Conservation (phyloP, 139 green algal genomes). For the Coelastrella sp. region DNA sequence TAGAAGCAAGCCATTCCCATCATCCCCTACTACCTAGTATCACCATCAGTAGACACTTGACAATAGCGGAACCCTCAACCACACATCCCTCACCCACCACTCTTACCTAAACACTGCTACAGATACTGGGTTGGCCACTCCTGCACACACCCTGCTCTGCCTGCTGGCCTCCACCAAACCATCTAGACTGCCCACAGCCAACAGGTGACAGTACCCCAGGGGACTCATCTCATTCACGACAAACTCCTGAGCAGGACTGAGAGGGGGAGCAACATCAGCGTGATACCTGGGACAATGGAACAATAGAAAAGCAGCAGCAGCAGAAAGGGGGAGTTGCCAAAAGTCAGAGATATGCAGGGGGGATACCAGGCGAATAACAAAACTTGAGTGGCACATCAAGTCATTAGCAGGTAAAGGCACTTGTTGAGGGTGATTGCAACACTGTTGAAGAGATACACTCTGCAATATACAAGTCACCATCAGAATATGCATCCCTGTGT, state of each 20-base stretch:
- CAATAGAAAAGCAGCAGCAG: slow-evolving; percentile 4
- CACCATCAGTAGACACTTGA: neutral
- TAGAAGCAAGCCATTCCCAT: no score
- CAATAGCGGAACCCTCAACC: neutral
- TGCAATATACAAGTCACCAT: no score
- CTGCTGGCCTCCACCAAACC: slow-evolving; percentile 73
- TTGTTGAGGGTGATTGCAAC: no score
- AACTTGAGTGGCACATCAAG: no score
- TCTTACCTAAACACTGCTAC: slow-evolving; percentile 59
- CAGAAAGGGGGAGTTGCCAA: neutral
- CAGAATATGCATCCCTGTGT: no score
- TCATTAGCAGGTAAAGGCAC: no score
- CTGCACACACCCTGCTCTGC: slow-evolving; percentile 69
- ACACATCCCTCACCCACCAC: neutral
- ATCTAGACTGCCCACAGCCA: slow-evolving; percentile 58
- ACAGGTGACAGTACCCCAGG: slow-evolving; percentile 62
- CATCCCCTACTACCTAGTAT: no score
- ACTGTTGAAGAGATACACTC: no score
- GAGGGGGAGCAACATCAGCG: slow-evolving; percentile 63
- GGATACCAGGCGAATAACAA: no score
- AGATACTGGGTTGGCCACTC: slow-evolving; percentile 59
- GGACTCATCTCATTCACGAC: slow-evolving; percentile 56
- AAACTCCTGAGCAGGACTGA: slow-evolving; percentile 46
- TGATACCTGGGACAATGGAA: slow-evolving; percentile 39
- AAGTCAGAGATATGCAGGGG: no score